Percentiles rank a stretch among this genome's conserved stretches.
Evolutionary conservation across 345 rosid species (phyloP).

Genomic region (Mangifera indica): DNA sequence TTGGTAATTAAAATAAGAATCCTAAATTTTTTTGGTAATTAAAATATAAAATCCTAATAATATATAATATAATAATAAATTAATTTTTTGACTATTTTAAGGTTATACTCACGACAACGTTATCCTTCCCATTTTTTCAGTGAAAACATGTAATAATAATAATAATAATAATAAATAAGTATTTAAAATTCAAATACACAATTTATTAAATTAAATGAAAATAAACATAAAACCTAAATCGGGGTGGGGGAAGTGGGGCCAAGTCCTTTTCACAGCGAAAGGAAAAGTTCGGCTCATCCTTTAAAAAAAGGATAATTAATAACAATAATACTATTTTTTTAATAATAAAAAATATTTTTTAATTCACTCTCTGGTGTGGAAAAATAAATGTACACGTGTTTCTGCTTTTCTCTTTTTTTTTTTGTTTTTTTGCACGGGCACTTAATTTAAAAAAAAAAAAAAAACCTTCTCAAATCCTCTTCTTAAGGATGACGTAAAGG

Average conservation of each 20-base stretch:
- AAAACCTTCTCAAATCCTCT: not conserved
- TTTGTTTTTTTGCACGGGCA: too few relatives aligned
- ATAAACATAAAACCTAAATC: slow-evolving; percentile 21
- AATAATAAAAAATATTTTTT: not conserved
- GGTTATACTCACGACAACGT: too few relatives aligned
- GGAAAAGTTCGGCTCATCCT: slow-evolving; percentile 28
- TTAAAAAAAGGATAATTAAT: not conserved
- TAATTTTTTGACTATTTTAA: too few relatives aligned
- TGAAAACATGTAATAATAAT: too few relatives aligned
- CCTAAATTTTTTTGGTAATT: too few relatives aligned
- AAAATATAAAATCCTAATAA: too few relatives aligned
- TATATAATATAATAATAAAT: not conserved
- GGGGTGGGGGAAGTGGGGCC: slow-evolving; percentile 51
- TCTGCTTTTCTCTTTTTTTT: too few relatives aligned
- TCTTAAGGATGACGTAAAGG: slow-evolving; percentile 10
- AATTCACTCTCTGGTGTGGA: not conserved
- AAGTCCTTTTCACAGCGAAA: slow-evolving; percentile 41
- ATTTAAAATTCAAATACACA: too few relatives aligned
- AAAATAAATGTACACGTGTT: slow-evolving; percentile 4
- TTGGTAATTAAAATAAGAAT: too few relatives aligned
- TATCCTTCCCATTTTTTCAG: too few relatives aligned
- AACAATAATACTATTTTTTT: not conserved
- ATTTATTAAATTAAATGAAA: not conserved
- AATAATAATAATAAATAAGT: too few relatives aligned
- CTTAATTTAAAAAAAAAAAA: too few relatives aligned